These are phyloP conservation scores for Calocera cornea DNA, from an alignment of 768 basidiomycete species.

Conservation along the genomic window DNA sequence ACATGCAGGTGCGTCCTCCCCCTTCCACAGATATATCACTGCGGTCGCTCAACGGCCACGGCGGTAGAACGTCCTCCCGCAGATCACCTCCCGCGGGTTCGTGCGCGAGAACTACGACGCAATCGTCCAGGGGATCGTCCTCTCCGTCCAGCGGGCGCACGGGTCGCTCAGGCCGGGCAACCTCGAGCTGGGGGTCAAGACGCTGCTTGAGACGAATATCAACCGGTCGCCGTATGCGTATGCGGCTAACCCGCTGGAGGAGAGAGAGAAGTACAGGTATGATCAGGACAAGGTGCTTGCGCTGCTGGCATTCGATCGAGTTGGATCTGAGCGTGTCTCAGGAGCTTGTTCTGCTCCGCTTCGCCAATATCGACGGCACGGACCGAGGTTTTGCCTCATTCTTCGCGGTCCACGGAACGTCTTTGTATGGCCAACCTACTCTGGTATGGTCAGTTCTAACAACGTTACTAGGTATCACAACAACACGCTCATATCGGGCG, in stretches of 20 bases:
- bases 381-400: not conserved
- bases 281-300: constrained; percentile 55
- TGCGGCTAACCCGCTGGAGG: constrained; percentile 55
- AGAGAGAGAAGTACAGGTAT: constrained; percentile 50
- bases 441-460: not conserved
- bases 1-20: constrained; percentile 31
- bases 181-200: constrained; percentile 50
- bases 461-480: constrained; percentile 33
- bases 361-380: not conserved
- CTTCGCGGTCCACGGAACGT: constrained; percentile 53
- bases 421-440: constrained; percentile 39
- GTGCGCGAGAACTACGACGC: constrained; percentile 59
- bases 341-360: not conserved
- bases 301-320: not conserved
- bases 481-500: constrained; percentile 64
- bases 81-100: constrained; percentile 60
- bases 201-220: constrained; percentile 47
- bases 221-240: constrained; percentile 70
- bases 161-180: constrained; percentile 43
- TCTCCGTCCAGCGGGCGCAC: constrained; percentile 56
- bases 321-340: not conserved
- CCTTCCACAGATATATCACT: no score
- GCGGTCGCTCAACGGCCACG: not conserved
- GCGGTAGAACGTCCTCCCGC: constrained; percentile 52
- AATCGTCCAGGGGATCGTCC: constrained; percentile 42